Percentiles rank a stretch among this genome's conserved stretches.
Evolutionary conservation across 768 basidiomycete genomes (phyloP).

Genomic region (Amanita rimosa): DNA sequence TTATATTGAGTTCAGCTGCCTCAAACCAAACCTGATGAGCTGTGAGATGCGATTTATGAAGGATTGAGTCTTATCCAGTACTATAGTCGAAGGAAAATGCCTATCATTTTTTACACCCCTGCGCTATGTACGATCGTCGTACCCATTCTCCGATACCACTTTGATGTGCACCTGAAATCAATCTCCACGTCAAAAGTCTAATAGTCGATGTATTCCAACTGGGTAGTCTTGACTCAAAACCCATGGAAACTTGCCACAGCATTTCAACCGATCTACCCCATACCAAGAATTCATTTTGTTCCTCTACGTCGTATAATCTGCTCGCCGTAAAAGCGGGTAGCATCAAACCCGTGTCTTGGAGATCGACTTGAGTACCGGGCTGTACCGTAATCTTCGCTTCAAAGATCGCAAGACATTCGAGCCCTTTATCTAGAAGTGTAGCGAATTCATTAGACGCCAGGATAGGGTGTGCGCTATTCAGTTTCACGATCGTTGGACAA

Average conservation of each 20-base stretch:
- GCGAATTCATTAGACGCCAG: not conserved
- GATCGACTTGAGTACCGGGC: not conserved
- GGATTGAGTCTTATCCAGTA: too few relatives aligned
- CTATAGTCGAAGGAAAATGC: too few relatives aligned
- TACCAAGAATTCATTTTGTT: slow-evolving; percentile 16
- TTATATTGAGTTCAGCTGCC: too few relatives aligned
- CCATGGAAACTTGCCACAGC: slow-evolving; percentile 48
- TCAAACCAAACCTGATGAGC: too few relatives aligned
- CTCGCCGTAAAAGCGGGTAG: slow-evolving; percentile 22
- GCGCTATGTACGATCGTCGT: slow-evolving; percentile 15
- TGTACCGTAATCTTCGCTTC: not conserved
- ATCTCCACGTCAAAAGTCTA: slow-evolving; percentile 47
- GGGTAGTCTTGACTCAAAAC: slow-evolving; percentile 13
- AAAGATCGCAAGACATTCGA: not conserved
- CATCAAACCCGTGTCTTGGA: not conserved
- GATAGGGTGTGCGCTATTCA: not conserved
- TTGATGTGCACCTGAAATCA: slow-evolving; percentile 25
- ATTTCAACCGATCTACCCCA: slow-evolving; percentile 46
- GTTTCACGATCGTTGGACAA: slow-evolving; percentile 1
- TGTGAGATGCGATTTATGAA: too few relatives aligned
- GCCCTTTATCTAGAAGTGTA: not conserved
- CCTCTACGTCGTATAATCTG: slow-evolving; percentile 23
- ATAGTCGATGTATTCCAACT: slow-evolving; percentile 44
- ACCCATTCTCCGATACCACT: slow-evolving; percentile 43
- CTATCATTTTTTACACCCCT: too few relatives aligned